Conservation (phyloP, 2,329 filamentous ascomycete genomes). For the Pseudopyrenochaeta lycopersici region DNA sequence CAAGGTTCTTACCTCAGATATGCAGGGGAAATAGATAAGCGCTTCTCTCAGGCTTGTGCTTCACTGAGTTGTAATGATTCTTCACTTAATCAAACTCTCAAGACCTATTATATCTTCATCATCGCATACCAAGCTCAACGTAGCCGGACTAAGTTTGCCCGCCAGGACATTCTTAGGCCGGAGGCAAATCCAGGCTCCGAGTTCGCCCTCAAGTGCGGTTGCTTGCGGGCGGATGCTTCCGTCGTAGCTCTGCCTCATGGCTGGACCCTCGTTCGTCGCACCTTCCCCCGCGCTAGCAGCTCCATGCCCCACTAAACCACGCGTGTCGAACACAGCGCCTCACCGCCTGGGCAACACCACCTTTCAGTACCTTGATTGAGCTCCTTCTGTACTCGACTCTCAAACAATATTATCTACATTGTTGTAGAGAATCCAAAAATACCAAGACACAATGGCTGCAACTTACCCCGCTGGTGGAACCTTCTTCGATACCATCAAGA, state of each 20-base stretch:
- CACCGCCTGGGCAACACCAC: conserved; percentile 25
- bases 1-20: no score
- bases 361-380: conserved; percentile 3
- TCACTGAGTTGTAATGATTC: no score
- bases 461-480: conserved; percentile 69
- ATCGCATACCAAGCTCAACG: no score
- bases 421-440: no score
- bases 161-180: neutral
- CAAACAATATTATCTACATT: no score
- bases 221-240: neutral
- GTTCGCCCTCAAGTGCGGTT: conserved; percentile 2
- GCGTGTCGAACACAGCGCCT: conserved; percentile 20
- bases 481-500: conserved; percentile 85
- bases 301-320: conserved; percentile 19
- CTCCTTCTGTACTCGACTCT: no score
- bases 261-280: conserved; percentile 24
- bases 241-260: neutral
- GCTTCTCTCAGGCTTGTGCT: no score
- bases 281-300: conserved; percentile 28
- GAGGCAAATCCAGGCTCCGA: neutral
- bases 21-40: no score
- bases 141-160: conserved; percentile 2
- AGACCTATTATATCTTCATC: neutral
- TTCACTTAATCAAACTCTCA: neutral
- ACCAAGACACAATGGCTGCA: conserved; percentile 37